phyloP scores from a whole-genome alignment of 257 asterid genomes.

The Verbascum thapsus region DNA sequence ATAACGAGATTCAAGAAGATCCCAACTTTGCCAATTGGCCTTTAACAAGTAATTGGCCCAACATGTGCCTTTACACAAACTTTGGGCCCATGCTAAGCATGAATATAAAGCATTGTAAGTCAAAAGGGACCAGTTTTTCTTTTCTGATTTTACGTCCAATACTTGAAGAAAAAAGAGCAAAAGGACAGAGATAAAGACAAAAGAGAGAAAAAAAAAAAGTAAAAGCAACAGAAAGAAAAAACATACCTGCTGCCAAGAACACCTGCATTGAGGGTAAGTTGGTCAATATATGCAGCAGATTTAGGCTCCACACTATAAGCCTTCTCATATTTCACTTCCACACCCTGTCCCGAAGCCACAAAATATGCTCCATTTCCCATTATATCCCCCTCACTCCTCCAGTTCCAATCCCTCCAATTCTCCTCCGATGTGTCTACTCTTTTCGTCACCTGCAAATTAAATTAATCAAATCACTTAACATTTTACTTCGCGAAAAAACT shows the following conservation, averaged over 20 bases:
- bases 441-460: conserved; percentile 52
- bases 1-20: too few relatives aligned
- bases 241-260: conserved; percentile 50
- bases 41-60: too few relatives aligned
- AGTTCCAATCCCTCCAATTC: conserved; percentile 56
- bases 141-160: neutral
- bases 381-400: conserved; percentile 68
- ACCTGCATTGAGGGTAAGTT: conserved; percentile 54
- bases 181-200: conserved; percentile 12
- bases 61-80: too few relatives aligned
- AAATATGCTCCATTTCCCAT: conserved; percentile 67
- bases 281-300: conserved; percentile 51
- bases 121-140: too few relatives aligned
- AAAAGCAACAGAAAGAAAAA: conserved; percentile 8
- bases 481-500: too few relatives aligned
- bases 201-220: conserved; percentile 19
- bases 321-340: conserved; percentile 57
- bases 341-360: conserved; percentile 59
- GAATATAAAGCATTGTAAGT: too few relatives aligned
- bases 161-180: neutral
- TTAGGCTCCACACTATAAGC: conserved; percentile 69
- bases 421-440: conserved; percentile 49
- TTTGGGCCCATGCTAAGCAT: too few relatives aligned
- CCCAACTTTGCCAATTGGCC: too few relatives aligned
- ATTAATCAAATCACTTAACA: too few relatives aligned